Conservation (phyloP, 2,329 filamentous ascomycete species). For the Claviceps arundinis region DNA sequence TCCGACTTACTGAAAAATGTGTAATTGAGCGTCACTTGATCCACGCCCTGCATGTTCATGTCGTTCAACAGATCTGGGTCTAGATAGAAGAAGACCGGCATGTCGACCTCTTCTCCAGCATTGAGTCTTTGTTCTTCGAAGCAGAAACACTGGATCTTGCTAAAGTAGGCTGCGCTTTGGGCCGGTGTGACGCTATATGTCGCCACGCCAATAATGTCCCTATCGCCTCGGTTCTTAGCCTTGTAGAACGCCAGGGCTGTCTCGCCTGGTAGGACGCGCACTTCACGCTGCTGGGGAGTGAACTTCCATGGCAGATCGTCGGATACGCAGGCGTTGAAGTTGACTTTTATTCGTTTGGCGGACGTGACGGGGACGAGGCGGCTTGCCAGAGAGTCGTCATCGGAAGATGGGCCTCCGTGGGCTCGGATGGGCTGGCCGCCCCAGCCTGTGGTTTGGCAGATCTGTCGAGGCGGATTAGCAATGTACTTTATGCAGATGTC, state of each 20-base stretch:
- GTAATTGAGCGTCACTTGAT: slow-evolving; percentile 91
- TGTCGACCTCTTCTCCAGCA: slow-evolving; percentile 93
- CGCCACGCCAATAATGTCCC: slow-evolving; percentile 94
- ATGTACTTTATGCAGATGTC: background rate
- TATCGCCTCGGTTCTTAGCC: slow-evolving; percentile 77
- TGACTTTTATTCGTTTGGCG: slow-evolving; percentile 80
- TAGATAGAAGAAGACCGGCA: slow-evolving; percentile 99
- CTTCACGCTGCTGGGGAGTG: slow-evolving; percentile 88
- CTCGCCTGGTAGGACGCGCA: slow-evolving; percentile 87
- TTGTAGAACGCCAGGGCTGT: slow-evolving; percentile 97
- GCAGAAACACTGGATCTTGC: slow-evolving; percentile 99
- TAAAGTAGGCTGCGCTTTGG: slow-evolving; percentile 94
- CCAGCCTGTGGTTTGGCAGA: slow-evolving; percentile 80
- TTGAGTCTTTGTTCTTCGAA: slow-evolving; percentile 94
- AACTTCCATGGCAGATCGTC: slow-evolving; percentile 98
- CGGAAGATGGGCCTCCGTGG: slow-evolving; percentile 37
- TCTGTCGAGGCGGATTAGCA: slow-evolving; percentile 23
- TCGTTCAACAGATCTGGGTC: slow-evolving; percentile 91
- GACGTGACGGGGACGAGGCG: slow-evolving; percentile 70
- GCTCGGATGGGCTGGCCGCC: slow-evolving; percentile 85
- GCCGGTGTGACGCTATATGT: slow-evolving; percentile 95
- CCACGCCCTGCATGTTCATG: slow-evolving; percentile 81
- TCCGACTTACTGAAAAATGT: slow-evolving; percentile 84
- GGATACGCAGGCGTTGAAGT: slow-evolving; percentile 90
- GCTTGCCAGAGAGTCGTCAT: slow-evolving; percentile 51